Evolutionary conservation across 2,329 filamentous ascomycete genomes (phyloP), one percentile per base, ranked within the genome.

Genomic region (Penicillium expansum): DNA sequence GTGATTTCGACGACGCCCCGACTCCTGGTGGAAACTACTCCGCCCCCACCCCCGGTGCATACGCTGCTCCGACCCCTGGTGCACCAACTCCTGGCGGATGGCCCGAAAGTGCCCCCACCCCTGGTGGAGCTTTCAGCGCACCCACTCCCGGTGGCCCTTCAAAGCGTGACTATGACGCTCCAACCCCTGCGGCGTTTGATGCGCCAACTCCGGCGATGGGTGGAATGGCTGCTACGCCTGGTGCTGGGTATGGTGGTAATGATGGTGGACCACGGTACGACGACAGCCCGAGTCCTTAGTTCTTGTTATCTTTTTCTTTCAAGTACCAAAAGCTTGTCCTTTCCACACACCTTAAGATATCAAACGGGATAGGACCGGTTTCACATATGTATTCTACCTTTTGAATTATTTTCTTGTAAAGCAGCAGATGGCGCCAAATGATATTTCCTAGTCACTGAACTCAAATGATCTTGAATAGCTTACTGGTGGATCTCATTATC

Each of bases 11-110:
- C 64, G 90, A 93, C 64, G 89, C 89, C 4, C 89, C 89, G 0
- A 92, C 89, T 0, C 89, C 88, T 0, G 88, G 86, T 3, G 86
- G 84, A 7, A 68, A 74, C 48, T 87, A 89, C 55, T 82, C 84
- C 7, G 88, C 87, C 2, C 86, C 86, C 1, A 90, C 87, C 0
- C 87, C 87, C 1, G 86, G 85, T 74, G 45, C 83, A 77, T 55
- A 75, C 45, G 70, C 67, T 35, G 89, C 88, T 16, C 87, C 88
- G 0, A 92, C 89, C 0, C 89, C 89, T 0, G 86, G 84, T 27
- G 86, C 84, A n/a, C 77, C 80, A 11, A 83, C 80, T 47, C 79
- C 69, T 63, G 77, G 65, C 24, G 70, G 65, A n/a, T 77, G 74
- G 74, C 76, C 77, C 14, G 74, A 78, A 43, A 75, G 67, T 55